Evolutionary conservation across 179 eudicot species (phyloP), one percentile per base, ranked within the genome.

Genomic region (Carnegiea gigantea): DNA sequence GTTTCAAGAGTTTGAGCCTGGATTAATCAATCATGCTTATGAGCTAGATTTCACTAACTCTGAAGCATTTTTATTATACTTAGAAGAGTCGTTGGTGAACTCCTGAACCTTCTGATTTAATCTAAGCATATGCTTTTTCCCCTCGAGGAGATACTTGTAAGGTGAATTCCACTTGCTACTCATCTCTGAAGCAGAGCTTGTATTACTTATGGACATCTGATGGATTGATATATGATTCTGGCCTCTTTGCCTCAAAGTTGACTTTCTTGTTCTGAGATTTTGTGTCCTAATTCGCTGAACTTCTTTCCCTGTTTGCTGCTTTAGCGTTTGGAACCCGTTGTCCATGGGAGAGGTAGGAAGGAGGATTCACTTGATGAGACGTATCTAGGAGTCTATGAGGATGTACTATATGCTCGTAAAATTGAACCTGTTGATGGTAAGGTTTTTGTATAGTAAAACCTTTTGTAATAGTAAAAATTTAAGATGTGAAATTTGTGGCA

Each of bases 311-410:
- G 10, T 71, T 57, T 53, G 60, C 59, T 60, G 40, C 21, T 36
- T 54, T 77, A 94, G 99, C 86, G 81, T 62, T 79, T 95, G 82
- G 99, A 95, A 85, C 89, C 95, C 24, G 71, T 88, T 79, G 97
- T 94, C 54, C 99, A 95, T 86, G 99, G 98, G 48, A 89, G 99
- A 87, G 97, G 97, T 79, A 91, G 99, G 85, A 94, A 90, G 85
- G 84, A 71, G 74, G 92, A 91, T 80, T 89, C 94, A 1, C 82
- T 92, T 80, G 97, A 95, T 77, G 99, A 95, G 86, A 90, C 90
- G 21, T 94, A 95, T 78, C 80, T 95, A 48, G 99, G 99, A 48
- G 99, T 95, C 82, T 85, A 91, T 83, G 92, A 95, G 85, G 83
- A 90, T 76, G 84, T 94, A 46, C 87, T 95, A 26, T 95, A 95